A percentile compares a stretch with the other conserved stretches of the same genome.
Conservation (phyloP, 2,329 filamentous ascomycete genomes). For the Calonectria honghensis region DNA sequence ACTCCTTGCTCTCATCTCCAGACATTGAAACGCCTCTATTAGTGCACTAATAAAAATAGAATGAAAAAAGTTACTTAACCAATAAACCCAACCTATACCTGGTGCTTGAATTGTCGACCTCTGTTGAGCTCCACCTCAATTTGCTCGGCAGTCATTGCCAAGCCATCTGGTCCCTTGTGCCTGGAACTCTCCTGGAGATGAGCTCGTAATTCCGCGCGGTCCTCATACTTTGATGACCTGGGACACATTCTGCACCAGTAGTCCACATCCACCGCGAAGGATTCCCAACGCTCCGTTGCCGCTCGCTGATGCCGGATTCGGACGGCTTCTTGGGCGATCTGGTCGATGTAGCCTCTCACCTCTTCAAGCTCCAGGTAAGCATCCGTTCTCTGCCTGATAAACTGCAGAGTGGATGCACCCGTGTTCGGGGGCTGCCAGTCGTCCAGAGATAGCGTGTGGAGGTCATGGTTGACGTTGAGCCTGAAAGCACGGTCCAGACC, state of each 20-base stretch:
- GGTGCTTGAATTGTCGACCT: not conserved
- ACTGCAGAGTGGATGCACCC: not conserved
- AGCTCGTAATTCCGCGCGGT: not conserved
- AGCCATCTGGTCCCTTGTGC: not conserved
- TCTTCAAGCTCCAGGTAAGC: slow-evolving; percentile 10
- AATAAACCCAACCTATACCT: not conserved
- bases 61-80: not conserved
- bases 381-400: not conserved
- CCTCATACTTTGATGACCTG: not conserved
- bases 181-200: not conserved
- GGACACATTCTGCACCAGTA: not conserved
- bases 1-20: not conserved
- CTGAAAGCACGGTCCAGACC: not conserved
- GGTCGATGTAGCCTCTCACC: not conserved
- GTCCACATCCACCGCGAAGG: not conserved
- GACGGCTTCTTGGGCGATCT: not conserved
- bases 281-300: not conserved
- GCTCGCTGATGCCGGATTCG: not conserved
- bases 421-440: slow-evolving; percentile 26
- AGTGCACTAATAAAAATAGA: not conserved
- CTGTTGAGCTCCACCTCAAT: not conserved
- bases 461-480: slow-evolving; percentile 20
- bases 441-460: not conserved
- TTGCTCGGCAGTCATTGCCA: not conserved
- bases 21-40: not conserved